Conservation (phyloP, 140 eudicot species). For the Flaveria floridana region DNA sequence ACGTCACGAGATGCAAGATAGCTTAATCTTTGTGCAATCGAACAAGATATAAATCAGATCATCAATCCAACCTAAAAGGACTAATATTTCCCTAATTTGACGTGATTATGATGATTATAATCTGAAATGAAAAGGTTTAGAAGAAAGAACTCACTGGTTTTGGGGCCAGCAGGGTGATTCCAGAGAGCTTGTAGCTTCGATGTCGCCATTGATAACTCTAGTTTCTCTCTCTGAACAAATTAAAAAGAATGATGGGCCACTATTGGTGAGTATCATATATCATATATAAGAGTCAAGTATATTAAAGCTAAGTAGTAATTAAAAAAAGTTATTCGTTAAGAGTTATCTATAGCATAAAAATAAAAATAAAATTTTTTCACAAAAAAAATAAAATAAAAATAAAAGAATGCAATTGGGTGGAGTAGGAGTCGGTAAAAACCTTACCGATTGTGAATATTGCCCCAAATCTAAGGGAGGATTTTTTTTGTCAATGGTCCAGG, state of each 20-base stretch:
- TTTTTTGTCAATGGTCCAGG: too few species aligned
- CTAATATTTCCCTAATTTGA: conserved; percentile 5
- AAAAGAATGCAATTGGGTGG: too few species aligned
- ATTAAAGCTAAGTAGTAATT: neutral
- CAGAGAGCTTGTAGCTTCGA: conserved; percentile 70
- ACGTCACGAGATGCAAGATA: neutral
- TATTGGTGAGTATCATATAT: too few species aligned
- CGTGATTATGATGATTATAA: conserved; percentile 5
- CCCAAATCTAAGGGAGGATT: too few species aligned
- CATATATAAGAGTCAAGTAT: too few species aligned
- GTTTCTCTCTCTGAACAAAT: conserved; percentile 5
- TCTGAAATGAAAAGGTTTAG: neutral
- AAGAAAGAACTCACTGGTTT: conserved; percentile 48
- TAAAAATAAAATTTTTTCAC: too few species aligned
- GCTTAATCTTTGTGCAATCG: neutral
- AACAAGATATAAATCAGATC: conserved; percentile 10
- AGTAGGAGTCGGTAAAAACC: too few species aligned
- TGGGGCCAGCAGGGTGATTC: conserved; percentile 96
- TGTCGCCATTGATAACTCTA: conserved; percentile 47
- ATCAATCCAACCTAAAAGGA: conserved; percentile 11
- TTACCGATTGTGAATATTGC: too few species aligned
- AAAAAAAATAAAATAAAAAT: too few species aligned
- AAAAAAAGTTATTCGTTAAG: neutral
- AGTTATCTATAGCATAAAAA: neutral
- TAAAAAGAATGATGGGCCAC: neutral